Percentiles rank a stretch among this genome's conserved stretches.
Evolutionary conservation across 192 early-diverging fungal genomes (phyloP).

Genomic region (Coemansia sp.): DNA sequence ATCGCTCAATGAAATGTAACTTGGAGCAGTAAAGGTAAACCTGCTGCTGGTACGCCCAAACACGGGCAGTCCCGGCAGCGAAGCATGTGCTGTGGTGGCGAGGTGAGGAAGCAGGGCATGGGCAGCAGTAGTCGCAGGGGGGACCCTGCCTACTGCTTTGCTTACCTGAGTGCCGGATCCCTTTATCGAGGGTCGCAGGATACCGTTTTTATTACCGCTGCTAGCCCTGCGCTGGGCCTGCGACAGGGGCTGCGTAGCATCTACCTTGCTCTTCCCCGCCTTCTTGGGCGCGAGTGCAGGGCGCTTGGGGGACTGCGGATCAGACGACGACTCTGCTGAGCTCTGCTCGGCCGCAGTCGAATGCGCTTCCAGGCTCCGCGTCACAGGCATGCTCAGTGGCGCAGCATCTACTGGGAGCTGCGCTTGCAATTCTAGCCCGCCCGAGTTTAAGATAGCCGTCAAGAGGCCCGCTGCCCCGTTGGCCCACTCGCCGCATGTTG

Average conservation of each 20-base stretch:
- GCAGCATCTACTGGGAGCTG: not conserved
- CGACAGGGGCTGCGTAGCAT: too few relatives aligned
- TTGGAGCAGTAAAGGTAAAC: not conserved
- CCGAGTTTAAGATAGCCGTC: constrained; percentile 5
- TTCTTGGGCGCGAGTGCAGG: not conserved
- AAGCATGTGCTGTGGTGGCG: not conserved
- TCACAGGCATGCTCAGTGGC: too few relatives aligned
- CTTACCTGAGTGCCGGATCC: not conserved
- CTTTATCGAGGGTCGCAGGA: not conserved
- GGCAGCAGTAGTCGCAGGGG: too few relatives aligned
- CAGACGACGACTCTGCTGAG: not conserved
- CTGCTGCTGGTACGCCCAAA: not conserved
- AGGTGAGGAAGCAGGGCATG: too few relatives aligned
- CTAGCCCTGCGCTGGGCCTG: too few relatives aligned
- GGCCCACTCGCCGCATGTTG: constrained; percentile 33
- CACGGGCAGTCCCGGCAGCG: not conserved
- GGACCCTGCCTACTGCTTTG: not conserved
- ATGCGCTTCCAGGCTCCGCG: not conserved
- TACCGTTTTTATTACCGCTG: not conserved
- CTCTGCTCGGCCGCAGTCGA: not conserved
- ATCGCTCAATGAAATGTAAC: not conserved
- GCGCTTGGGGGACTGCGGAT: not conserved
- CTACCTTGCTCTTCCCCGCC: too few relatives aligned
- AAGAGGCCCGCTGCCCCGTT: constrained; percentile 14
- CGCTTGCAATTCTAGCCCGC: not conserved